Evolutionary conservation across 257 asterid genomes (phyloP), one percentile per base, ranked within the genome.

Genomic region (Leptodermis oblonga): DNA sequence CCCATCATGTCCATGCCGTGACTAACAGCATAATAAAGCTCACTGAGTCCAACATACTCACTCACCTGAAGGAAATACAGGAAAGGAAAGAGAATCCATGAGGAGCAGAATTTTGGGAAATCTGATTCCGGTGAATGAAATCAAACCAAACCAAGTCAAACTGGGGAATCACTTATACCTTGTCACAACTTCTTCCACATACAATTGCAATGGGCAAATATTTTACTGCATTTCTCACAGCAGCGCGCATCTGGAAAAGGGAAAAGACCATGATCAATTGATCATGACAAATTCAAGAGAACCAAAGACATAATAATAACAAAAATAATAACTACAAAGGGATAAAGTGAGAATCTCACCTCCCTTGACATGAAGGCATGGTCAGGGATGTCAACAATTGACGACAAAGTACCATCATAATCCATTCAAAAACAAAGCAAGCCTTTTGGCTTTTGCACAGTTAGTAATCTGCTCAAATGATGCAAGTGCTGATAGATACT

Each of bases 1-100:
- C 97, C 90, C 96, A 93, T 88, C 63, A 93, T 93, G 78, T 93
- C 99, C 99, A 93, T 93, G 69, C 99, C 97, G 53, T 93, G 97
- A 77, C 97, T 90, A 65, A 97, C 99, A 48, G 97, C 99, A 62
- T 93, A 93, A 74, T 88, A 85, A 74, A 93, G 97, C 68, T 93
- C 96, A 14, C 80, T 76, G 61, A 93, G 84, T 72, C 96, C 95
- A 41, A 93, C 91, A 72, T 90, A 93, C 80, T 93, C 90, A 42
- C 77, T 78, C 5, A 93, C 98, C 97, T 92, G 83, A 79, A 80
- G 26, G 53, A 78, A 70, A 41, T 33, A 59, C 48, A n/a, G n/a
- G n/a, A n/a, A n/a, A 68, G 13, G 31, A 48, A 37, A 41, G 72
- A 62, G 11, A 52, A 68, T 74, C 65, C 14, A 36, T 73, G 23